Evolutionary conservation across 1,284 basidiomycete species (phyloP).

Genomic region (Cutaneotrichosporon cutaneum): DNA sequence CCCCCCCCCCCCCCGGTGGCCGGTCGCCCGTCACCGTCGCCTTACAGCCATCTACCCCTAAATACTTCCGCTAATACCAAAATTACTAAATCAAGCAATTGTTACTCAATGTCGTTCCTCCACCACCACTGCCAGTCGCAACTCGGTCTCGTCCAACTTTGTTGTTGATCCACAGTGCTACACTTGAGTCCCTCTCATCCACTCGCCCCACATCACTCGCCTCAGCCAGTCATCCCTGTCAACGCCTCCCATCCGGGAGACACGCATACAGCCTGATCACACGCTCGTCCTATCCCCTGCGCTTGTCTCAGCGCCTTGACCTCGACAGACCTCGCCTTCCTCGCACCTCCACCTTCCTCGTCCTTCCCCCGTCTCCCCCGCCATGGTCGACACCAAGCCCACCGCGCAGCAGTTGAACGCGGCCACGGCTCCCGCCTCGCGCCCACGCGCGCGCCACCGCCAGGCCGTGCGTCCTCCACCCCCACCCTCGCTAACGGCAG

Average conservation of each 20-base stretch:
- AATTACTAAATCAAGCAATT: neutral
- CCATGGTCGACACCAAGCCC: conserved; percentile 34
- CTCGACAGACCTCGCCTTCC: no score
- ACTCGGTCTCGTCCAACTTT: neutral
- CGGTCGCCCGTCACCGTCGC: no score
- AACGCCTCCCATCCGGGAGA: no score
- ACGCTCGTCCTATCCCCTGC: no score
- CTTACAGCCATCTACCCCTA: no score
- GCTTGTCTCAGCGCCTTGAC: no score
- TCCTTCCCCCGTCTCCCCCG: neutral
- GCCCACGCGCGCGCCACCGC: neutral
- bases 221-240: neutral
- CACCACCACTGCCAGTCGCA: no score
- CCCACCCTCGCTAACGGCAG: conserved; percentile 19
- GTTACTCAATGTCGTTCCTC: no score
- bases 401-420: conserved; percentile 20
- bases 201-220: no score
- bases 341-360: neutral
- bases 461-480: neutral
- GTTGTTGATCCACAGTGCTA: neutral
- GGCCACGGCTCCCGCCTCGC: neutral
- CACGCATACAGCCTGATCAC: no score
- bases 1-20: no score
- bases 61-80: neutral
- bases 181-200: neutral